phyloP scores from a whole-genome alignment of 108 stramenopile species.

The Skeletonema costatum region DNA sequence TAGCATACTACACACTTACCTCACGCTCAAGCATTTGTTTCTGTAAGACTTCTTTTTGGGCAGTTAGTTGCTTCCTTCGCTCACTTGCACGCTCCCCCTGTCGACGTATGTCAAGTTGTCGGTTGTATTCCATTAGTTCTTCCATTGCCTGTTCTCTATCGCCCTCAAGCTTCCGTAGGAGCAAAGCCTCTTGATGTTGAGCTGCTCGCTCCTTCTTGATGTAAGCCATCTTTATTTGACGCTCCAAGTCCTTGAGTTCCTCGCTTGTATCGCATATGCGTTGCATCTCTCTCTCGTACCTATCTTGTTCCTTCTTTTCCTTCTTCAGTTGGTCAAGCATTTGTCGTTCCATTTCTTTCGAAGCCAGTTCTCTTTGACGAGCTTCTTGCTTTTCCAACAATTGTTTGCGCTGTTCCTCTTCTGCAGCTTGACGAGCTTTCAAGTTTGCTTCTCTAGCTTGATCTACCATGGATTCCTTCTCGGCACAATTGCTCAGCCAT shows the following conservation, averaged over 20 bases:
- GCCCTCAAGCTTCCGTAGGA: slow-evolving; percentile 51
- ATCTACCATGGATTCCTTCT: slow-evolving; percentile 52
- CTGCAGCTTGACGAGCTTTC: slow-evolving; percentile 47
- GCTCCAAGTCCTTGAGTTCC: slow-evolving; percentile 69
- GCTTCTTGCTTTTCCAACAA: slow-evolving; percentile 40
- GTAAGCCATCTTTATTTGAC: slow-evolving; percentile 66
- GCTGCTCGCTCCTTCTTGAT: slow-evolving; percentile 78
- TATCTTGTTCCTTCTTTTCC: slow-evolving; percentile 54
- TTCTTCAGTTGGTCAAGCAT: slow-evolving; percentile 45
- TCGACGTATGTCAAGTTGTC: slow-evolving; percentile 43
- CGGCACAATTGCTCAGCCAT: slow-evolving; percentile 53
- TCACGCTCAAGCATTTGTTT: slow-evolving; percentile 61
- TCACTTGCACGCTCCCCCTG: slow-evolving; percentile 49
- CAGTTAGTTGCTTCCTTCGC: slow-evolving; percentile 32
- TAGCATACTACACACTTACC: slow-evolving; percentile 12
- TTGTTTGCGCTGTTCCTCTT: slow-evolving; percentile 42
- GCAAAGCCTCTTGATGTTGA: slow-evolving; percentile 66
- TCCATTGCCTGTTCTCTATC: slow-evolving; percentile 66
- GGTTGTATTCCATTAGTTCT: slow-evolving; percentile 67
- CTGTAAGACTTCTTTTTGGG: slow-evolving; percentile 62
- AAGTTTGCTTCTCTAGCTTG: slow-evolving; percentile 41
- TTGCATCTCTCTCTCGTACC: slow-evolving; percentile 62
- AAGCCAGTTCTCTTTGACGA: slow-evolving; percentile 44
- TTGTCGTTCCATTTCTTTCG: slow-evolving; percentile 46
- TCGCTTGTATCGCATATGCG: slow-evolving; percentile 66